Conservation (phyloP, 805 yeast genomes). For the Cyberlindnera sargentensis region DNA sequence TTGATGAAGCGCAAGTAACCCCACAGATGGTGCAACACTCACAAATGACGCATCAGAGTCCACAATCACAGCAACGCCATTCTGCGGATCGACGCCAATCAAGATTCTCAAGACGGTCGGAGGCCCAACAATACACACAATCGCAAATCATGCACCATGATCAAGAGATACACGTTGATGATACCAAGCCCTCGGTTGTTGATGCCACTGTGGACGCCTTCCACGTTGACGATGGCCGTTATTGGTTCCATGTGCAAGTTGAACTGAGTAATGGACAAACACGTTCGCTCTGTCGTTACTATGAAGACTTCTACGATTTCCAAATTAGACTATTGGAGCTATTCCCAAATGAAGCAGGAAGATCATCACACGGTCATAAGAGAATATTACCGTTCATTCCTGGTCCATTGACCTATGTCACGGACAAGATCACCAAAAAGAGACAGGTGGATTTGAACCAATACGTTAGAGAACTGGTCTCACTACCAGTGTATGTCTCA, state of each 20-base stretch:
- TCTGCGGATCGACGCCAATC: neutral
- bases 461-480: slow-evolving; percentile 52
- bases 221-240: slow-evolving; percentile 76
- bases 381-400: slow-evolving; percentile 91
- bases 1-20: slow-evolving; percentile 29
- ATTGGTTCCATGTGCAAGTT: slow-evolving; percentile 77
- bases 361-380: slow-evolving; percentile 57
- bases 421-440: slow-evolving; percentile 59
- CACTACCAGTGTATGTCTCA: slow-evolving; percentile 72
- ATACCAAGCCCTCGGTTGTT: slow-evolving; percentile 17
- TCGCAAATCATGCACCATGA: slow-evolving; percentile 3
- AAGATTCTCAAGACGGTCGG: slow-evolving; percentile 3
- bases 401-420: slow-evolving; percentile 89
- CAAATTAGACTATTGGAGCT: slow-evolving; percentile 77
- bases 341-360: slow-evolving; percentile 91
- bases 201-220: slow-evolving; percentile 72
- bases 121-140: slow-evolving; percentile 5
- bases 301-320: slow-evolving; percentile 93
- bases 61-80: neutral
- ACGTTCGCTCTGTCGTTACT: slow-evolving; percentile 76
- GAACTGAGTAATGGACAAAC: slow-evolving; percentile 58
- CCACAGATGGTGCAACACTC: slow-evolving; percentile 1
- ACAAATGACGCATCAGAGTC: neutral
- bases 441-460: slow-evolving; percentile 49
- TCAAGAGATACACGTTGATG: slow-evolving; percentile 10